These are phyloP conservation scores for Simplicillium sp. DNA, from an alignment of 2,329 filamentous ascomycete species.

Conservation along the genomic window DNA sequence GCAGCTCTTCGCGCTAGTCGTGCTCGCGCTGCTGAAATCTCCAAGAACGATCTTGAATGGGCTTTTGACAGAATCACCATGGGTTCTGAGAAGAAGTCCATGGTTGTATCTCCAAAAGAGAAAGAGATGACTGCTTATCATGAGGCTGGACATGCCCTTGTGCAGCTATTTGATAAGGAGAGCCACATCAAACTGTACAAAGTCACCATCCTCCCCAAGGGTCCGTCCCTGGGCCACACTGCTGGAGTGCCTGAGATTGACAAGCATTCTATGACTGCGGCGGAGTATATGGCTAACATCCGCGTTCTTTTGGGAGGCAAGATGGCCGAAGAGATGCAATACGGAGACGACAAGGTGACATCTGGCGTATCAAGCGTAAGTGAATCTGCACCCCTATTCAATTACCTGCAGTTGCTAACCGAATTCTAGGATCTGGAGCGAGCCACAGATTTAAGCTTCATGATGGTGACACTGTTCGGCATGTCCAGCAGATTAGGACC, in stretches of 20 bases:
- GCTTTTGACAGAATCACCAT: constrained; percentile 97
- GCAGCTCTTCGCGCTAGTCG: constrained; percentile 92
- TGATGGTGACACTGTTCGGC: constrained; percentile 80
- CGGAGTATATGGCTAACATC: constrained; percentile 72
- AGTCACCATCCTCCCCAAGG: constrained; percentile 90
- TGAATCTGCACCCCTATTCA: constrained; percentile 9
- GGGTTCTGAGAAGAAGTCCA: constrained; percentile 84
- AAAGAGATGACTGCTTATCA: constrained; percentile 95
- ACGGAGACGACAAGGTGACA: constrained; percentile 83
- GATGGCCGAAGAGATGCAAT: constrained; percentile 84
- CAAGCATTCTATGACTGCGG: constrained; percentile 80
- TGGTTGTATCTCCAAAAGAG: constrained; percentile 86
- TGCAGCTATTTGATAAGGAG: constrained; percentile 69
- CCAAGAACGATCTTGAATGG: constrained; percentile 82
- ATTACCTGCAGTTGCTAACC: constrained; percentile 14
- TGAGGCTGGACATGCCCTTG: constrained; percentile 89
- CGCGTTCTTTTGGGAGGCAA: constrained; percentile 79
- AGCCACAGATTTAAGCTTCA: constrained; percentile 75
- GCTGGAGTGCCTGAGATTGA: constrained; percentile 85
- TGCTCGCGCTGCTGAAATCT: constrained; percentile 65
- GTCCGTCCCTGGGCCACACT: constrained; percentile 77
- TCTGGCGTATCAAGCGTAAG: constrained; percentile 74
- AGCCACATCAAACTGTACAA: constrained; percentile 80
- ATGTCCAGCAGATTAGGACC: constrained; percentile 86
- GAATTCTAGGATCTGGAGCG: constrained; percentile 63